Conservation (phyloP, 495 filamentous ascomycete genomes). For the Aspergillus nanangensis region DNA sequence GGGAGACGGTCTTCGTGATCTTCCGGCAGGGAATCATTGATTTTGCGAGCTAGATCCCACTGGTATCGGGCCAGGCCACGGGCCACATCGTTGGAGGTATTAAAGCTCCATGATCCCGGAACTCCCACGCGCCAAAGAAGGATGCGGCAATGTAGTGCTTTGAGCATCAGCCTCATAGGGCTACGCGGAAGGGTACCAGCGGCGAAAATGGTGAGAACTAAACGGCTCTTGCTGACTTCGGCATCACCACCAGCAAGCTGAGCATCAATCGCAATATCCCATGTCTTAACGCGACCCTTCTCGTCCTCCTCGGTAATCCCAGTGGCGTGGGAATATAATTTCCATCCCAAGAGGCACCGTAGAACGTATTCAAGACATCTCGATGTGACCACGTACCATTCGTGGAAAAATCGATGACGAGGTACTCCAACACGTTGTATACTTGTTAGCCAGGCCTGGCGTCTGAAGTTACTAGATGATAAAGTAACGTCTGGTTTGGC, state of each 20-base stretch:
- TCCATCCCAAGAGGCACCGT: conserved; percentile 72
- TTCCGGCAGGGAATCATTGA: conserved; percentile 56
- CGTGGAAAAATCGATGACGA: conserved; percentile 76
- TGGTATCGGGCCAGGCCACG: conserved; percentile 65
- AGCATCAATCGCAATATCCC: conserved; percentile 91
- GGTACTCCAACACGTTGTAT: conserved; percentile 95
- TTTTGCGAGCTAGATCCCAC: conserved; percentile 73
- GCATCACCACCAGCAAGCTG: conserved; percentile 92
- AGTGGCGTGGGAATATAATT: conserved; percentile 70
- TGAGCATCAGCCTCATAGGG: conserved; percentile 83
- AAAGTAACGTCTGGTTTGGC: conserved; percentile 50
- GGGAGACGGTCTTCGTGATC: conserved; percentile 63
- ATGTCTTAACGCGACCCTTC: conserved; percentile 81
- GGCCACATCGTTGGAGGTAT: conserved; percentile 59
- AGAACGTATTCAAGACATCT: conserved; percentile 78
- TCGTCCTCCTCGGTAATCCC: conserved; percentile 84
- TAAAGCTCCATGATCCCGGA: conserved; percentile 55
- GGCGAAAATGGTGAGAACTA: conserved; percentile 83
- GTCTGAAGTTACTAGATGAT: conserved; percentile 79
- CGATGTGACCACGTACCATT: conserved; percentile 72
- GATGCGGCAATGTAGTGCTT: conserved; percentile 85
- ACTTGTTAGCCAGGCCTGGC: conserved; percentile 90
- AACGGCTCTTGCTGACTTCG: conserved; percentile 81
- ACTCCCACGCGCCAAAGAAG: conserved; percentile 75
- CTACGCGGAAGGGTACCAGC: conserved; percentile 83